Evolutionary conservation across 2,329 filamentous ascomycete genomes (phyloP), one percentile per base, ranked within the genome.

Genomic region (Fusarium sp.): DNA sequence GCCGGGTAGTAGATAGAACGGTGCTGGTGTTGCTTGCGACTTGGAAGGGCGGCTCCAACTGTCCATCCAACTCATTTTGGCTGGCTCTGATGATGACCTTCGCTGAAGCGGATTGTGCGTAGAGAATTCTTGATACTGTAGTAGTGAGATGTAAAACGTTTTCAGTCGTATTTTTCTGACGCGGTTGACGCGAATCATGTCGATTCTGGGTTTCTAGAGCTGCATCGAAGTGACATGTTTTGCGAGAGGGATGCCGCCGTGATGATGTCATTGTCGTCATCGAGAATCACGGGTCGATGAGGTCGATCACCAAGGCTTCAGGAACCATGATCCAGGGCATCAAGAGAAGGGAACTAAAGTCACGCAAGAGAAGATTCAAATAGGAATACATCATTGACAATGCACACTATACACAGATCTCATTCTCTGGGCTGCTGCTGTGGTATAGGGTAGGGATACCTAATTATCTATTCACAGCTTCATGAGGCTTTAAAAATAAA

Each of bases 1-100:
- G 4, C 81, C 79, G 0, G 78, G 75, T 1, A 81, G 79, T 26
- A 89, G 79, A 70, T 90, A 90, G 49, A 84, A 83, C 0, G 87
- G 87, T 11, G 85, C 83, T 13, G 87, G 87, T 1, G 77, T 80
- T 8, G 80, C 75, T 67, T 82, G 79, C 13, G 76, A 76, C 51
- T 83, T 82, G 43, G 73, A 74, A 0, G 80, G 81, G 1, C 80
- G 78, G 8, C 78, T 81, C 79, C 80, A 82, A 14, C 78, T 79
- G 70, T 81, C 80, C 78, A 81, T 82, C 80, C 80, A 81, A 38
- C 77, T 81, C 81, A 82, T 82, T 11, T 58, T 74, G 44, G 7
- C 4, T 2, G 38, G 11, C 10, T 20, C 22, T 10, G 8, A 42
- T 10, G 18, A 38, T 6, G 50, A 14, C 1, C 40, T 22, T 22